Evolutionary conservation across 805 yeast species (phyloP).

Genomic region (Torulaspora delbrueckii): DNA sequence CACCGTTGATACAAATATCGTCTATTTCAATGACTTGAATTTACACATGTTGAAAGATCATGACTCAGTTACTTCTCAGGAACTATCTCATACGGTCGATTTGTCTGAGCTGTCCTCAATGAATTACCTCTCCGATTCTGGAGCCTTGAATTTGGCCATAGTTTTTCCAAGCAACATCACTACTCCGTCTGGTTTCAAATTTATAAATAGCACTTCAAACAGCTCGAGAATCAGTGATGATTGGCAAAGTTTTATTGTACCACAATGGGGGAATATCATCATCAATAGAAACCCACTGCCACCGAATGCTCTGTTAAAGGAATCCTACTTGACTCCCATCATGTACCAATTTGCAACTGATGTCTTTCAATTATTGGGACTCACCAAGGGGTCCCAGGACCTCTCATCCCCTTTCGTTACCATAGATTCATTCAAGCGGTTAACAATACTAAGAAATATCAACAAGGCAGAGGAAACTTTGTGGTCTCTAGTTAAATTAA

Average conservation of each 20-base stretch:
- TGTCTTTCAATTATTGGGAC: conserved; percentile 66
- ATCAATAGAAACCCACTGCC: conserved; percentile 12
- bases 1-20: conserved; percentile 73
- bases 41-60: conserved; percentile 27
- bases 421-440: conserved; percentile 61
- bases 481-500: conserved; percentile 63
- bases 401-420: conserved; percentile 49
- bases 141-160: conserved; percentile 63
- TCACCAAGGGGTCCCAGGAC: conserved; percentile 50
- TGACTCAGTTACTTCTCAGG: conserved; percentile 40
- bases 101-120: conserved; percentile 64
- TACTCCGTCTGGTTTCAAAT: conserved; percentile 41
- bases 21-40: conserved; percentile 47
- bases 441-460: conserved; percentile 54
- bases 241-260: conserved; percentile 49
- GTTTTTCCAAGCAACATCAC: conserved; percentile 30
- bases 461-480: conserved; percentile 62
- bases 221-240: background rate
- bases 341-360: conserved; percentile 72
- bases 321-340: conserved; percentile 42
- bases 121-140: conserved; percentile 54
- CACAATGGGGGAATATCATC: conserved; percentile 14
- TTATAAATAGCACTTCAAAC: conserved; percentile 14
- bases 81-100: conserved; percentile 73
- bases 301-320: conserved; percentile 6